Conservation (phyloP, 2,329 filamentous ascomycete genomes). For the Pseudonectria buxi region DNA sequence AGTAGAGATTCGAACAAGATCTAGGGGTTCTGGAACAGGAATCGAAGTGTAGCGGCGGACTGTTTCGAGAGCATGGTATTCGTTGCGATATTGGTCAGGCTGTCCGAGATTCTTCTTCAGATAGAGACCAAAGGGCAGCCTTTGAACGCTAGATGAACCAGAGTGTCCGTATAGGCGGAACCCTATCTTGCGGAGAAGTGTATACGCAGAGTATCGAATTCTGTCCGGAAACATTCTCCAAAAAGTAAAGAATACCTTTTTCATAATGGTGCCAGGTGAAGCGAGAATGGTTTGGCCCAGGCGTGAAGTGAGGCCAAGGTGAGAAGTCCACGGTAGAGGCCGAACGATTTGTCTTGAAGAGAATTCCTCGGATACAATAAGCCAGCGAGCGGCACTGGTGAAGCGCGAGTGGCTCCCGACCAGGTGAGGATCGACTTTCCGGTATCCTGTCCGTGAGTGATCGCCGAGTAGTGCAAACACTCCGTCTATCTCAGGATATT, state of each 20-base stretch:
- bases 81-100: constrained; percentile 15
- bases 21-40: constrained; percentile 19
- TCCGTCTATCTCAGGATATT: constrained; percentile 16
- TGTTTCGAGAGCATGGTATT: constrained; percentile 21
- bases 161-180: constrained; percentile 2
- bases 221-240: constrained; percentile 3
- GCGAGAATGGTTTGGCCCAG: neutral
- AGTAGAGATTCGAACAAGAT: constrained; percentile 18
- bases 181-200: constrained; percentile 1
- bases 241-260: neutral
- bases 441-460: constrained; percentile 19
- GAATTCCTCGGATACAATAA: constrained; percentile 14
- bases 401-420: constrained; percentile 24
- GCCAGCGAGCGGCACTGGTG: constrained; percentile 17
- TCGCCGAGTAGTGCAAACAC: constrained; percentile 23
- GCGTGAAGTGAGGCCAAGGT: neutral
- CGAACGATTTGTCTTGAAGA: neutral
- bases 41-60: constrained; percentile 21
- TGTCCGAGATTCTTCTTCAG: constrained; percentile 16
- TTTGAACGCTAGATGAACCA: constrained; percentile 8
- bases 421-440: constrained; percentile 23
- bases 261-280: neutral
- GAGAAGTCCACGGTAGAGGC: neutral
- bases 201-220: constrained; percentile 1
- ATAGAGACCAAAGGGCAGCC: constrained; percentile 26